Conservation (phyloP, 2,329 filamentous ascomycete genomes). For the Nemania bipapillata region DNA sequence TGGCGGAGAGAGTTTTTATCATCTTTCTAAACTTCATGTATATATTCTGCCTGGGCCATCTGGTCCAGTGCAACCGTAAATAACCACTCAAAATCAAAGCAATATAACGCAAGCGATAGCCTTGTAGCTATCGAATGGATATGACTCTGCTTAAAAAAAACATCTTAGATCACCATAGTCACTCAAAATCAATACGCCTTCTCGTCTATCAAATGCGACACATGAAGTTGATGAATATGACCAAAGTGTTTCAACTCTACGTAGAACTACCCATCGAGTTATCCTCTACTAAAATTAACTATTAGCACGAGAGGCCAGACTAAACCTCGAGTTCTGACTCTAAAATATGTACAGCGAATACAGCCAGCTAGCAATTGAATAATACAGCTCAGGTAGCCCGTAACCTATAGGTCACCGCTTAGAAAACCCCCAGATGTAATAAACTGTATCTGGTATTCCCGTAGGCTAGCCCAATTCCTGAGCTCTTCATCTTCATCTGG, state of each 20-base stretch:
- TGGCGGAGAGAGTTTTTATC: neutral
- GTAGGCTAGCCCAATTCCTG: conserved; percentile 79
- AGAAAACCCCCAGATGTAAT: conserved; percentile 70
- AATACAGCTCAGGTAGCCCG: neutral
- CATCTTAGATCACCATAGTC: too few species aligned
- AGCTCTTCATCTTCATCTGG: conserved; percentile 81
- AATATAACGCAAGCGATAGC: neutral
- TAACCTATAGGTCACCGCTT: conserved; percentile 34
- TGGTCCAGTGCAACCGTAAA: conserved; percentile 8
- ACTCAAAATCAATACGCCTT: neutral
- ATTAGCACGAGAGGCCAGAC: neutral
- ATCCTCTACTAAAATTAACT: neutral
- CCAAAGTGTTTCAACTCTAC: neutral
- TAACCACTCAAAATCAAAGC: neutral
- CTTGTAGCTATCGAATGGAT: neutral
- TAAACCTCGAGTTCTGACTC: neutral
- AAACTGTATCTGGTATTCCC: conserved; percentile 80
- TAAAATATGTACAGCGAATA: conserved; percentile 30
- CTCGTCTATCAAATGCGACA: neutral
- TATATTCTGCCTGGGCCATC: conserved; percentile 11
- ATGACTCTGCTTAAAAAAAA: neutral
- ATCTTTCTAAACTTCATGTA: conserved; percentile 22
- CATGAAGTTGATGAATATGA: neutral
- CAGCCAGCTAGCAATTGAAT: neutral
- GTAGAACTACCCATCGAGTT: neutral